phyloP scores from a whole-genome alignment of 306 rosid species.

The Erythrophleum fordii region DNA sequence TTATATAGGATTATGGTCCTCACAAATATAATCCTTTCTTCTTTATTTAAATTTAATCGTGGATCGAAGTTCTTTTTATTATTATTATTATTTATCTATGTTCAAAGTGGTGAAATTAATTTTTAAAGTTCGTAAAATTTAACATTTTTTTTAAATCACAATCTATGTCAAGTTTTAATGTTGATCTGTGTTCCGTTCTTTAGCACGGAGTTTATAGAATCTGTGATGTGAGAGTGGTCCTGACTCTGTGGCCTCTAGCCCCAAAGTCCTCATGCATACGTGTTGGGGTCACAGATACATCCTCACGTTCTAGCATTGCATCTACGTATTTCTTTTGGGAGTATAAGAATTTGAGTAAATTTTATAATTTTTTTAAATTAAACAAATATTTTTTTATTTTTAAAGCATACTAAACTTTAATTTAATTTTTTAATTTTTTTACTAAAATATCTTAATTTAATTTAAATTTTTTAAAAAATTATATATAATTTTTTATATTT shows the following conservation, averaged over 20 bases:
- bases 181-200: background rate
- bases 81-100: background rate
- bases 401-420: too few relatives aligned
- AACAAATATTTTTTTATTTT: too few relatives aligned
- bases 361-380: too few relatives aligned
- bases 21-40: background rate
- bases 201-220: background rate
- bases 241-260: background rate
- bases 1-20: background rate
- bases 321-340: background rate
- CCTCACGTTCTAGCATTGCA: background rate
- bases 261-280: background rate
- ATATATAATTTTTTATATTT: too few relatives aligned
- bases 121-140: too few relatives aligned
- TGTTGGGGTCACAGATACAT: background rate
- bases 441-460: too few relatives aligned
- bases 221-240: slow-evolving; percentile 9
- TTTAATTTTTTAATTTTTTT: too few relatives aligned
- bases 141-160: too few relatives aligned
- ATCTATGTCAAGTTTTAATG: too few relatives aligned
- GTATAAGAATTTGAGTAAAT: background rate
- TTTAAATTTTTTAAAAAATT: too few relatives aligned
- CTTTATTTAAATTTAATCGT: background rate
- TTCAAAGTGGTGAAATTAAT: background rate
- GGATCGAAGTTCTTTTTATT: background rate